Evolutionary conservation across 805 yeast genomes (phyloP), one percentile per base, ranked within the genome.

Genomic region (Naumovozyma castellii): DNA sequence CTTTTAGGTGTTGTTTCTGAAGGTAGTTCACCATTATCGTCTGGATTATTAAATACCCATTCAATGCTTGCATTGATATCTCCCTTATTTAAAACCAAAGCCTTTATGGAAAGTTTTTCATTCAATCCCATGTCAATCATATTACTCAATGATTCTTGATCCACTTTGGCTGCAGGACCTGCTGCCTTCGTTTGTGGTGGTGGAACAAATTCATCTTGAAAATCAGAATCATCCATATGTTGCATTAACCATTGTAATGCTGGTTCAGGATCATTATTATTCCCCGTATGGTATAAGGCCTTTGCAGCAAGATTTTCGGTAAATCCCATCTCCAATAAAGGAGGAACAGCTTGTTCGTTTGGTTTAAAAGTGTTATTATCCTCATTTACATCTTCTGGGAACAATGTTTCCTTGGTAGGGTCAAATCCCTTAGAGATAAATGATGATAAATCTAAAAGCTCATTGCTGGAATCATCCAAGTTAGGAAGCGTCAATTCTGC

Each of bases 201-300:
- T 2, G 62, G 51, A 1, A 48, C 61, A 18, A 82, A 68, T 1
- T 84, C 81, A 5, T 63, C 76, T 56, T 88, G 94, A 34, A 88
- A 72, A 51, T 75, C 82, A 1, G 78, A 56, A 57, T 85, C 96
- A 18, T 88, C 97, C 80, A 86, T 76, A 54, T 88, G 95, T 16
- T 73, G 82, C 54, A 92, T 80, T 4, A 92, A 57, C 95, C 97
- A 85, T 50, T 85, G 84, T 83, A 84, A 78, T 0, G 97, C 95
- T 4, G 70, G 69, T 46, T 90, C 97, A 0, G 66, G 53, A 32
- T 61, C 50, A 0, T 56, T 46, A 15, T 33, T 15, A 50, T 87
- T 87, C 0, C 86, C 90, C 0, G 95, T 85, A 16, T 73, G 63
- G 49, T 69, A 80, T 28, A 90, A 65, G 0, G 90, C 95, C 49